These are phyloP conservation scores for Coemansia sp. DNA, from an alignment of 192 early-diverging fungal genomes.

Conservation along the genomic window DNA sequence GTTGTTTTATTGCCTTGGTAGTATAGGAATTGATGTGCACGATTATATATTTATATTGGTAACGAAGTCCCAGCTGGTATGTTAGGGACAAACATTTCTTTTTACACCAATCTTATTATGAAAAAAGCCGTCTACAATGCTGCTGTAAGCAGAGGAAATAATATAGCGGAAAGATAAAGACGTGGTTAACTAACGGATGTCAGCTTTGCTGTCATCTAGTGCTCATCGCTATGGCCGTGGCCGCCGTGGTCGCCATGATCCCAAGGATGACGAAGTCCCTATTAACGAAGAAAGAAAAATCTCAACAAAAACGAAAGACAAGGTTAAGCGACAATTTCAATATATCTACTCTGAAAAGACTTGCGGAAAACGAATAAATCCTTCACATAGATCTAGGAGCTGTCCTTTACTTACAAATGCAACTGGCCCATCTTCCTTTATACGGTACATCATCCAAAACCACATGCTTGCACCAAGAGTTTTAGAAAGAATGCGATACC, in stretches of 20 bases:
- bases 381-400: neutral
- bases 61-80: too few species aligned
- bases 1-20: neutral
- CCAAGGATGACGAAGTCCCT: conserved; percentile 73
- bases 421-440: conserved; percentile 72
- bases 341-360: too few species aligned
- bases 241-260: conserved; percentile 53
- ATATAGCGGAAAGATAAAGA: neutral
- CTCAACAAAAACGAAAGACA: neutral
- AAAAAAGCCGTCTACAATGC: too few species aligned
- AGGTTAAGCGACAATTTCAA: neutral
- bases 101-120: too few species aligned
- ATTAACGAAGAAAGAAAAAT: neutral
- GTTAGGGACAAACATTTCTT: too few species aligned
- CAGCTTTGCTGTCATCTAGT: conserved; percentile 4
- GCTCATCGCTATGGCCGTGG: conserved; percentile 57
- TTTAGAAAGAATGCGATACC: conserved; percentile 63
- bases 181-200: neutral
- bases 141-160: neutral
- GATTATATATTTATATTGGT: too few species aligned
- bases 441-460: conserved; percentile 85
- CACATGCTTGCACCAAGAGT: conserved; percentile 72
- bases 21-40: too few species aligned
- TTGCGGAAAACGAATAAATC: too few species aligned
- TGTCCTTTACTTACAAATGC: conserved; percentile 49